Percentiles rank a stretch among this genome's conserved stretches.
Conservation (phyloP, 306 rosid genomes). For the Dryas octopetala region DNA sequence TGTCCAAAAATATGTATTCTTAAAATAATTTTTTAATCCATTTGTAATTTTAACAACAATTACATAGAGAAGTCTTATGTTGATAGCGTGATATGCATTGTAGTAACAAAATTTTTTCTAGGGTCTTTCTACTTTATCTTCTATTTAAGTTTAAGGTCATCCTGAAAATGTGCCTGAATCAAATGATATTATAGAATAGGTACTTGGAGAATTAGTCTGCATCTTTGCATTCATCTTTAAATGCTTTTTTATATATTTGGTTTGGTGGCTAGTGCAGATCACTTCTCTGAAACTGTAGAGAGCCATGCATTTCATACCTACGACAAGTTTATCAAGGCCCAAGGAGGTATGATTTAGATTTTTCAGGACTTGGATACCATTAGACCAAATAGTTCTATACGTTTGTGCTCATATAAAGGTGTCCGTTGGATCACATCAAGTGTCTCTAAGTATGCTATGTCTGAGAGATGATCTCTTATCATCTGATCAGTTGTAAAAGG, state of each 20-base stretch:
- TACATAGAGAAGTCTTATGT: neutral
- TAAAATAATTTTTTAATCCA: neutral
- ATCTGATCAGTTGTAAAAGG: neutral
- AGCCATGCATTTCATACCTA: slow-evolving; percentile 86
- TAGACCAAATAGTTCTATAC: neutral
- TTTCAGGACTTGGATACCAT: neutral
- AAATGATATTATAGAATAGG: slow-evolving; percentile 10
- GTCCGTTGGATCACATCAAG: neutral
- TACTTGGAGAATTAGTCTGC: slow-evolving; percentile 6
- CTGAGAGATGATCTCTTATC: neutral
- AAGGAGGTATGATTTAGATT: slow-evolving; percentile 58
- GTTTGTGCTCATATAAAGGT: neutral
- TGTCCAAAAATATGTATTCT: neutral
- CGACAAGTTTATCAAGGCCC: slow-evolving; percentile 79
- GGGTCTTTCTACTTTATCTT: neutral
- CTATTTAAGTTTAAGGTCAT: neutral
- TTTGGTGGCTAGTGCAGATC: slow-evolving; percentile 65
- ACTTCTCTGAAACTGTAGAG: slow-evolving; percentile 95
- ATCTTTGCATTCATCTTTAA: slow-evolving; percentile 23
- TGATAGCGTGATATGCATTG: neutral
- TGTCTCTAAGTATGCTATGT: neutral
- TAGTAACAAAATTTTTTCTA: neutral
- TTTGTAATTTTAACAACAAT: neutral
- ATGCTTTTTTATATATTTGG: slow-evolving; percentile 27
- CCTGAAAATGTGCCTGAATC: neutral